Conservation (phyloP, 192 early-diverging fungal species). For the Coemansia aciculifera region DNA sequence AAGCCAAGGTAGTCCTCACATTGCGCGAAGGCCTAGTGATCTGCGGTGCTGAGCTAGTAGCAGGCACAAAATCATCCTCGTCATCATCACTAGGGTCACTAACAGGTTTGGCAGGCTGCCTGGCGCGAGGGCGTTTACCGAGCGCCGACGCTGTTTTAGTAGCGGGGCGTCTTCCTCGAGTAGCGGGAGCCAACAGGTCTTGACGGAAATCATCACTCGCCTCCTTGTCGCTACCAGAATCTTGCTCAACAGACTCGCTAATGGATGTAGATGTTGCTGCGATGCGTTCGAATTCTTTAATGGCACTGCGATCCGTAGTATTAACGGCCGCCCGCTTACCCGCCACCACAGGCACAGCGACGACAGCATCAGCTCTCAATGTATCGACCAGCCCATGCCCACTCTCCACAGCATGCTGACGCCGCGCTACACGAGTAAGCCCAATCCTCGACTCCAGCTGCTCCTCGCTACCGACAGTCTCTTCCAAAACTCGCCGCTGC, state of each 20-base stretch:
- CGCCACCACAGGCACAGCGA: slow-evolving; percentile 23
- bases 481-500: slow-evolving; percentile 27
- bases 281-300: slow-evolving; percentile 25
- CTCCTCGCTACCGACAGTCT: slow-evolving; percentile 1
- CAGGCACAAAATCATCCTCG: background rate
- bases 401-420: slow-evolving; percentile 27
- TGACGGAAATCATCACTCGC: slow-evolving; percentile 5
- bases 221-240: slow-evolving; percentile 8
- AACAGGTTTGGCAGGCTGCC: background rate
- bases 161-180: background rate
- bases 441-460: slow-evolving; percentile 20
- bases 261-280: background rate
- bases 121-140: slow-evolving; percentile 4
- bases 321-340: slow-evolving; percentile 21
- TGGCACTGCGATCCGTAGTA: slow-evolving; percentile 28
- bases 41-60: background rate
- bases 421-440: slow-evolving; percentile 14
- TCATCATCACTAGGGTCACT: background rate
- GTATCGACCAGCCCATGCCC: slow-evolving; percentile 19
- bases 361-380: slow-evolving; percentile 5
- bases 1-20: slow-evolving; percentile 31
- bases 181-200: background rate
- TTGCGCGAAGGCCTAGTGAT: slow-evolving; percentile 41
- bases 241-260: slow-evolving; percentile 5
- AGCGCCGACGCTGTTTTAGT: background rate